Base-by-base conservation (phyloP, 106 monocot species). In the Phalaenopsis equestris region DNA sequence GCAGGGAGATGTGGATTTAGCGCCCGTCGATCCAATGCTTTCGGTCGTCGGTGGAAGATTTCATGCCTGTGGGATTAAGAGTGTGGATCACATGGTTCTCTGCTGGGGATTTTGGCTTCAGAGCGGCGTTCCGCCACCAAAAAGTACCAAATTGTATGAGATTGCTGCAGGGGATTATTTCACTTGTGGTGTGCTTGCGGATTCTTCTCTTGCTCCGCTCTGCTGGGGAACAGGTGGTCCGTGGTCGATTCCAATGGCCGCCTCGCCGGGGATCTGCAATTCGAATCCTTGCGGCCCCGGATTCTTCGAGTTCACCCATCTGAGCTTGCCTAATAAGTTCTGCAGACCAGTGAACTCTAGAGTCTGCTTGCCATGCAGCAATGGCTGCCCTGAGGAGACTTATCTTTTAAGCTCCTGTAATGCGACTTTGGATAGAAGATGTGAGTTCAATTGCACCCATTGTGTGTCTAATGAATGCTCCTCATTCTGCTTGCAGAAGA, bases 181-280 rank as follows among this genome's bases (percentile, higher is more conserved):
- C 83, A 91, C 99, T 4, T 99, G 99, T 30, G 95, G 93, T 0
- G 87, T 99, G 18, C 48, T 86, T 21, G 91, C 91, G 0, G 91
- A 88, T 42, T 70, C 73, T 9, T 87, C 88, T 2, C 85, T 93
- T 24, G 55, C 73, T 67, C 90, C 99, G 6, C 49, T 86, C 21
- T 99, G 99, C 67, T 99, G 99, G 99, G 99, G 99, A 46, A 85
- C 83, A 3, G 88, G 90, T 17, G 95, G 90, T 5, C 94, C 98
- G 2, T 89, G 89, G 83, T 90, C 91, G 15, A 79, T 95, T 5
- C 99, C 95, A 0, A 91, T 99, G 88, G 95, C 99, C 0, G 99
- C 93, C 15, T 90, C 99, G 3, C 99, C 99, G 1, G 95, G 98
- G 8, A 67, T 99, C 65, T 99, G 98, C 82, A 80, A 78, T 21